Base-by-base conservation (phyloP, 306 rosid genomes). In the Vicia sativa region DNA sequence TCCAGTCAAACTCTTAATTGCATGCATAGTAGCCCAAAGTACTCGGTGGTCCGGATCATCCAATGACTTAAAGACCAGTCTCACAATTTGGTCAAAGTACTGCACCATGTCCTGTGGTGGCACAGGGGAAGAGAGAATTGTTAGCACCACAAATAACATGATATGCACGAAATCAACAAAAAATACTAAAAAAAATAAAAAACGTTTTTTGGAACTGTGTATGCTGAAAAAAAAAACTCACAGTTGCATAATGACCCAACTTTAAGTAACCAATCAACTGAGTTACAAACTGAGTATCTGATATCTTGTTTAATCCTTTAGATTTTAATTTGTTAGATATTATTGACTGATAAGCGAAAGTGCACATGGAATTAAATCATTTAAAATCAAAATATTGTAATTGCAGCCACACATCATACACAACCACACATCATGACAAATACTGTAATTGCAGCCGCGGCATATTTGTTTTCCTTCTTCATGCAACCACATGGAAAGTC, bases 21-120 rank as follows among this genome's bases (percentile, higher is more conserved):
- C 49, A 26, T 56, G 15, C 28, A 65, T 41, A 49, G 77, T 65
- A 65, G 73, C 77, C 73, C 72, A 71, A 41, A 37, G 28, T 13
- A 65, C 58, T 13, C 73, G 77, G 29, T 31, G 43, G 65, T 77
- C 45, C 52, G 0, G 11, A 38, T 77, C 77, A 45, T n/a, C 15
- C 39, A 77, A 11, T 50, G 64, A 57, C 7, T 7, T 13, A 0
- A 49, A 21, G 3, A 77, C 19, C 64, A 77, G 9, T 11, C 7
- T 65, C 35, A 9, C 42, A 38, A 44, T 21, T 12, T 65, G 34
- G 0, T 39, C 15, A 26, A 39, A 41, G 62, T 26, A 3, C 28
- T 11, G 9, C 14, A 28, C 7, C 11, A 38, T 19, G 2, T 15
- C 41, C 81, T 77, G 68, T 39, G 38, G 46, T 46, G 39, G 63